Evolutionary conservation across 176 grass and related monocot species (phyloP).

Genomic region (Pharus latifolius): DNA sequence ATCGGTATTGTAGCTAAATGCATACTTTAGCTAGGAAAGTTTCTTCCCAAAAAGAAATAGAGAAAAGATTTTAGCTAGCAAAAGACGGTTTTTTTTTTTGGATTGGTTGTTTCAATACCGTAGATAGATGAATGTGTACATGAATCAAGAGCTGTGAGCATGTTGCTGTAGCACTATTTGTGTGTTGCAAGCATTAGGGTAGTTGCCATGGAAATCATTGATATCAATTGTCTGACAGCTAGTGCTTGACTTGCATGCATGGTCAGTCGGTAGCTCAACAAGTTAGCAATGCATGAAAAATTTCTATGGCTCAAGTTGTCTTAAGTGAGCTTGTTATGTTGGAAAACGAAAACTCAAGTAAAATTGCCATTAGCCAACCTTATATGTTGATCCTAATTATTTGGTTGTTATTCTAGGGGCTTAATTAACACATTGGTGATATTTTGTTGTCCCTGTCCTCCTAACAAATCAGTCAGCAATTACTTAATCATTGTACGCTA

Average conservation of each 20-base stretch:
- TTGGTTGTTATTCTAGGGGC: no score
- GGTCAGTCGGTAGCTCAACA: no score
- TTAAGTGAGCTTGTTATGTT: neutral
- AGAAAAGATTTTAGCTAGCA: neutral
- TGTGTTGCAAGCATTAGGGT: no score
- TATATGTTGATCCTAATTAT: neutral
- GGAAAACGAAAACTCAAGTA: neutral
- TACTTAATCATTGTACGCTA: neutral
- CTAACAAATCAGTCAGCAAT: neutral
- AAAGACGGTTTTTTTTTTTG: neutral
- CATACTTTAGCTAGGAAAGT: no score
- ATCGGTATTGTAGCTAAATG: neutral
- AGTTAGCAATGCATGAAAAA: neutral
- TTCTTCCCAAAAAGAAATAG: no score
- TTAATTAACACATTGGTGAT: neutral
- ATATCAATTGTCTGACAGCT: neutral
- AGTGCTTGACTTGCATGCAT: neutral
- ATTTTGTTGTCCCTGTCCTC: neutral
- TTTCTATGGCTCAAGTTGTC: neutral
- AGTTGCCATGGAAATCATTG: neutral
- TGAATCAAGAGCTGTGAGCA: no score
- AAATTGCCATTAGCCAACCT: neutral
- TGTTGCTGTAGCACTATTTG: no score
- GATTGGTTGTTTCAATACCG: no score
- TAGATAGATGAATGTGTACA: no score